Evolutionary conservation across 495 filamentous ascomycete genomes (phyloP), one percentile per base, ranked within the genome.

Genomic region (Aspergillus leporis): DNA sequence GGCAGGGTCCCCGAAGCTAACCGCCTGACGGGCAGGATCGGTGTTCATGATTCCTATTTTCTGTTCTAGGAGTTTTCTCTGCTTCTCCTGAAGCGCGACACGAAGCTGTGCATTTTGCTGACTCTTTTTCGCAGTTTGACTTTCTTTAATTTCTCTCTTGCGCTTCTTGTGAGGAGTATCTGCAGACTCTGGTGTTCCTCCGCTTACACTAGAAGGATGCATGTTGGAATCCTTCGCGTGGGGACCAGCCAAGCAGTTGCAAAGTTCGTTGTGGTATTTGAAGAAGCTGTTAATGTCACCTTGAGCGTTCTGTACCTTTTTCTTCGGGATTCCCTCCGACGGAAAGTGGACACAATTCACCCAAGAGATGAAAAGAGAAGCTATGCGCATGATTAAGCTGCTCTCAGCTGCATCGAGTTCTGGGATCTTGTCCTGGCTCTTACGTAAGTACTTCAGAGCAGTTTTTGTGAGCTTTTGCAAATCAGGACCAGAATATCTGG

Each of bases 1-100:
- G 30, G 84, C 73, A 9, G 80, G 75, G 55, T 89, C 86, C n/a
- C 81, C 83, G 55, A 87, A 85, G 65, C 89, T 92, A 61, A 94
- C 83, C 14, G 88, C 83, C 46, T 92, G 83, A 13, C 65, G 74
- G 31, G 40, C 62, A 16, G 64, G 70, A 59, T 77, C 71, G 19
- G 68, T 69, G n/a, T 80, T 77, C 43, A 74, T 72, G 21, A 61
- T 70, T 25, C 77, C 76, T 23, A 77, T 61, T 6, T 63, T 61
- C 10, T 70, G 64, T 50, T 81, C 80, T 1, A 88, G 66, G n/a
- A 67, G 66, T 52, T 68, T 65, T 56, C 76, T 74, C 23, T 86
- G 80, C 31, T 71, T 62, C n/a, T 79, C 77, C 57, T 84, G 77
- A 47, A 81, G 70, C 41, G 70, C 60, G 25, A 77, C 57, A 34